A percentile compares a stretch with the other conserved stretches of the same genome.
Evolutionary conservation across 495 filamentous ascomycete genomes (phyloP).

Genomic region (Cairneyella variabilis): DNA sequence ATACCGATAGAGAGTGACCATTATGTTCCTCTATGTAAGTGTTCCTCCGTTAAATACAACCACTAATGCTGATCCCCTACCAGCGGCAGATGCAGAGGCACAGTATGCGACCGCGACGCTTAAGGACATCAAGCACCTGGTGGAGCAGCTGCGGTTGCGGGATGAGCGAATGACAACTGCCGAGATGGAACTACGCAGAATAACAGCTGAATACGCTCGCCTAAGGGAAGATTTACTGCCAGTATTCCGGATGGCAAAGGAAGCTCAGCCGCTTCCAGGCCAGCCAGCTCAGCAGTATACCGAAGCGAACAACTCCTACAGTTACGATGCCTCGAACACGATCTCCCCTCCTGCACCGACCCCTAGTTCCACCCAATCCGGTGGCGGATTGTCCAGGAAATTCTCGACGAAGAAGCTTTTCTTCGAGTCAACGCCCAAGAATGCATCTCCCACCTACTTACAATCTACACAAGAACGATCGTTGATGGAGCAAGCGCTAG

Average conservation of each 20-base stretch:
- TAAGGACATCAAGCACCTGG: constrained; percentile 84
- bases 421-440: constrained; percentile 77
- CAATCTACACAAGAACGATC: constrained; percentile 52
- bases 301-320: constrained; percentile 38
- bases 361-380: constrained; percentile 41
- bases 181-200: constrained; percentile 73
- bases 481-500: constrained; percentile 51
- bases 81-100: constrained; percentile 85
- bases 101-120: constrained; percentile 82
- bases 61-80: constrained; percentile 12
- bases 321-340: constrained; percentile 37
- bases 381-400: constrained; percentile 62
- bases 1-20: constrained; percentile 88
- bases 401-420: constrained; percentile 92
- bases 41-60: neutral
- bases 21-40: constrained; percentile 89
- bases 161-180: constrained; percentile 81
- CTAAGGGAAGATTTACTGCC: constrained; percentile 89
- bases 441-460: constrained; percentile 70
- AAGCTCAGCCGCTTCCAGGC: constrained; percentile 76
- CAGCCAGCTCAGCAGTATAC: constrained; percentile 17
- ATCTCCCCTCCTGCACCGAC: constrained; percentile 50
- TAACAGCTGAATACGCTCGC: constrained; percentile 80
- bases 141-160: constrained; percentile 77
- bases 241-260: constrained; percentile 83